Evolutionary conservation across 139 green algal species (phyloP).

Genomic region (Penium margaritaceum): DNA sequence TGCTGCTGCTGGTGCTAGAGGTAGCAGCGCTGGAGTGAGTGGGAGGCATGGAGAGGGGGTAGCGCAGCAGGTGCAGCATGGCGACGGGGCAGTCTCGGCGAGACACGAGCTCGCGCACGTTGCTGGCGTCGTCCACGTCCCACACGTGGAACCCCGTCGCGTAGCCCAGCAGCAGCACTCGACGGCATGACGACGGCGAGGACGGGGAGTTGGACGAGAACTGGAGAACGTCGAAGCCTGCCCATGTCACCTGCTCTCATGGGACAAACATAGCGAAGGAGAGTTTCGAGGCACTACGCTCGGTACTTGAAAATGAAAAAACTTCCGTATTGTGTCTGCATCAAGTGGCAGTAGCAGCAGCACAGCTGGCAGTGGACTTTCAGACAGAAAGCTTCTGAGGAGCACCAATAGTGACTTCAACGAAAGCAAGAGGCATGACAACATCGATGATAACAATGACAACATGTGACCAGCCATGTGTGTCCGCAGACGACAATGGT

Average conservation of each 20-base stretch:
- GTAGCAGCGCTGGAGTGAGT: not conserved
- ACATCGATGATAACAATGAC: no score
- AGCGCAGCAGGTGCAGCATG: constrained; percentile 27
- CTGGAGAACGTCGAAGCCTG: not conserved
- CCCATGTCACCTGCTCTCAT: constrained; percentile 9
- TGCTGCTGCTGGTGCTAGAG: not conserved
- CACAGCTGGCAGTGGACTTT: not conserved
- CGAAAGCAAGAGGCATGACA: no score
- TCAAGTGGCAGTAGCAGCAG: no score
- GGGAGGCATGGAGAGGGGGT: not conserved
- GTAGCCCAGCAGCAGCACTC: constrained; percentile 41
- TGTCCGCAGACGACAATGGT: no score
- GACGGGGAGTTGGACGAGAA: not conserved
- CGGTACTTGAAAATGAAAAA: no score
- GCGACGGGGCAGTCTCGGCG: constrained; percentile 23
- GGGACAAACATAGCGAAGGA: no score
- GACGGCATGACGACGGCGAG: not conserved
- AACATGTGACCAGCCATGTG: no score
- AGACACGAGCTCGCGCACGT: constrained; percentile 44
- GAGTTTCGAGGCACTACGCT: no score
- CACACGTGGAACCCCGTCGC: constrained; percentile 43
- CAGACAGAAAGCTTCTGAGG: not conserved
- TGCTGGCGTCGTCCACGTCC: constrained; percentile 32
- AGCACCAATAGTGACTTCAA: no score
- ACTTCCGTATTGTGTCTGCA: no score